Evolutionary conservation across 306 rosid genomes (phyloP).

Genomic region (Dalbergia cultrata): DNA sequence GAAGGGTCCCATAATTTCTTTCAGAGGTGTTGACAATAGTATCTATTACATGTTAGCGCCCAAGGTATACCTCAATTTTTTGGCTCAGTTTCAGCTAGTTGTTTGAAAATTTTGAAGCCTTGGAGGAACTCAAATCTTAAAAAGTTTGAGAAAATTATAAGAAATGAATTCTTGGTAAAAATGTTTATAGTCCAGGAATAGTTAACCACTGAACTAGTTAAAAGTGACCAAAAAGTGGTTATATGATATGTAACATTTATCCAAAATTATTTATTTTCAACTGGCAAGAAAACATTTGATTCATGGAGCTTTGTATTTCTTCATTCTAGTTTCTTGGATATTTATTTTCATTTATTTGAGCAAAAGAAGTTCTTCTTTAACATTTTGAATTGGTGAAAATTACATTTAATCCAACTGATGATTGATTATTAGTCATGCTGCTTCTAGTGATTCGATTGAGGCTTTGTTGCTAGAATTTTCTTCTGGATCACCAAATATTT

Average conservation of each 20-base stretch:
- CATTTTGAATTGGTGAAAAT: neutral
- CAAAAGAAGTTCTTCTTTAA: neutral
- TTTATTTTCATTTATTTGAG: conserved; percentile 15
- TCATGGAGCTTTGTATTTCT: neutral
- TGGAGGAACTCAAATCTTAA: conserved; percentile 18
- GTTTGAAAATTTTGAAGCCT: conserved; percentile 32
- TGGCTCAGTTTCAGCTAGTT: conserved; percentile 36
- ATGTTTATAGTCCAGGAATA: conserved; percentile 19
- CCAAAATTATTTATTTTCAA: neutral
- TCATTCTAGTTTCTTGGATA: neutral
- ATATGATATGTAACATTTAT: conserved; percentile 2
- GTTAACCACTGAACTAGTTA: conserved; percentile 16
- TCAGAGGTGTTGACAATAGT: conserved; percentile 91
- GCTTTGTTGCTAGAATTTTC: neutral
- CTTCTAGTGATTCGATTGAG: neutral
- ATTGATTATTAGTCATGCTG: conserved; percentile 20
- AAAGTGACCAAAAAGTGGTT: neutral
- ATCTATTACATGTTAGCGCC: conserved; percentile 94
- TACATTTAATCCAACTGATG: neutral
- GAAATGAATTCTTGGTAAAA: conserved; percentile 5
- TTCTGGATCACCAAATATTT: neutral
- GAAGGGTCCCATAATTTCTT: conserved; percentile 88
- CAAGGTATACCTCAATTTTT: conserved; percentile 64
- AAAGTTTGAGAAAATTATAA: conserved; percentile 5
- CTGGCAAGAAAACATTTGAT: conserved; percentile 1